Evolutionary conservation across 2,329 filamentous ascomycete species (phyloP).

Genomic region (Penicillium vulpinum): DNA sequence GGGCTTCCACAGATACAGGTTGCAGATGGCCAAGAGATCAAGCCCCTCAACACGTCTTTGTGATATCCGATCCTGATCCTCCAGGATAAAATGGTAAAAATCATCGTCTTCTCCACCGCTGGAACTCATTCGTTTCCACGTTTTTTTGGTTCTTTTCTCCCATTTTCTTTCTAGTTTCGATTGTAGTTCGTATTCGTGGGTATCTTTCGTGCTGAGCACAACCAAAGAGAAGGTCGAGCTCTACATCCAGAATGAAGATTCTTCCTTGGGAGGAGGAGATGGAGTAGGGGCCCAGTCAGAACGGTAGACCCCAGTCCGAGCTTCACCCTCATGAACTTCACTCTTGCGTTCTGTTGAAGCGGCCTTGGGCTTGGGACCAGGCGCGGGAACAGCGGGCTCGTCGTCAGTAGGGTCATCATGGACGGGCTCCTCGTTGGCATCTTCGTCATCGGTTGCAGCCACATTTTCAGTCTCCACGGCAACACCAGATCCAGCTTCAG

Average conservation of each 20-base stretch:
- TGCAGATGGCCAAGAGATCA: neutral
- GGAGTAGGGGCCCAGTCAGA: neutral
- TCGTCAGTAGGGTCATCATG: neutral
- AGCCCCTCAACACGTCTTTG: neutral
- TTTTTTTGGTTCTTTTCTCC: neutral
- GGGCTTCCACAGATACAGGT: neutral
- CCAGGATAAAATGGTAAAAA: neutral
- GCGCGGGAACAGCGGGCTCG: neutral
- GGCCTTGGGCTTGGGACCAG: neutral
- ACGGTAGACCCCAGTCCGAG: neutral
- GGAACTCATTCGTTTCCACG: conserved; percentile 4
- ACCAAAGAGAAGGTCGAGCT: neutral
- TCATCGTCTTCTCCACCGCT: neutral
- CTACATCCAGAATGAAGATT: neutral
- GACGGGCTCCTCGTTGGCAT: neutral
- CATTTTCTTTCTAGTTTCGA: neutral
- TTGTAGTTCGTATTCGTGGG: neutral
- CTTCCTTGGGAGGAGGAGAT: neutral
- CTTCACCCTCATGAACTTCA: too few relatives aligned
- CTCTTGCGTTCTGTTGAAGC: neutral
- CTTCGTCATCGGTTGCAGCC: neutral
- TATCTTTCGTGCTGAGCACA: neutral
- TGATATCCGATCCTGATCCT: neutral
- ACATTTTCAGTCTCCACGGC: neutral
- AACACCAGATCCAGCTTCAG: neutral